Evolutionary conservation across 1,284 basidiomycete species (phyloP), one percentile per base, ranked within the genome.

Genomic region (Peniophora sp.): DNA sequence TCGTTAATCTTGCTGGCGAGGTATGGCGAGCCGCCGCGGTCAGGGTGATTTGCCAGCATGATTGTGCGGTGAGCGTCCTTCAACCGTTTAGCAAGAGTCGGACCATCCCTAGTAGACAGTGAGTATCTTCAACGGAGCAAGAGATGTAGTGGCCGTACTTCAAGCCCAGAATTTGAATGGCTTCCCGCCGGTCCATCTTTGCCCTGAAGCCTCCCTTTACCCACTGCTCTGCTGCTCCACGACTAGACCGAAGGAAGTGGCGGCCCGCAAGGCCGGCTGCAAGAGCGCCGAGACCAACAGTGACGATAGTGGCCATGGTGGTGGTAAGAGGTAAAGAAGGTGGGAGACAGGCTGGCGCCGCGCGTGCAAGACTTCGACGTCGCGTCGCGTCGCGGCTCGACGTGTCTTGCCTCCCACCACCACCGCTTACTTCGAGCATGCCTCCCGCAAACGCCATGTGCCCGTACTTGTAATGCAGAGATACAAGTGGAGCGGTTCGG

Each of bases 1-100:
- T 97, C 93, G 67, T 96, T 97, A 52, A 96, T 92, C 76, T 97
- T 98, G 63, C 92, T 95, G n/a, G 96, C 96, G 38, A 99, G 72
- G 68, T 96, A 97, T 1, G 96, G 96, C 11, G 92, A 89, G 27
- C 96, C 96, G 41, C 95, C 95, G 56, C 95, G 78, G 73, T 98
- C 95, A 16, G 96, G 96, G 69, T 97, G 94, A 69, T 97, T 98
- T 22, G 91, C 87, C 46, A 96, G 77, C 92, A 96, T 97, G 59
- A 97, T 89, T 44, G 85, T 81, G 49, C 93, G 81, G 67, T 96
- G 93, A 0, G 92, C 91, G 61, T 95, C 92, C 70, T 96, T 95
- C 55, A 95, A 67, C 63, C 77, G 81, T 47, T 66, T 78, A n/a
- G 79, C 75, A 32, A 93, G 70, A 55, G 75, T 74, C 9, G 89